Evolutionary conservation across 164 flowering plant species (phyloP), one percentile per base, ranked within the genome.

Genomic region (Vitis labrusca): DNA sequence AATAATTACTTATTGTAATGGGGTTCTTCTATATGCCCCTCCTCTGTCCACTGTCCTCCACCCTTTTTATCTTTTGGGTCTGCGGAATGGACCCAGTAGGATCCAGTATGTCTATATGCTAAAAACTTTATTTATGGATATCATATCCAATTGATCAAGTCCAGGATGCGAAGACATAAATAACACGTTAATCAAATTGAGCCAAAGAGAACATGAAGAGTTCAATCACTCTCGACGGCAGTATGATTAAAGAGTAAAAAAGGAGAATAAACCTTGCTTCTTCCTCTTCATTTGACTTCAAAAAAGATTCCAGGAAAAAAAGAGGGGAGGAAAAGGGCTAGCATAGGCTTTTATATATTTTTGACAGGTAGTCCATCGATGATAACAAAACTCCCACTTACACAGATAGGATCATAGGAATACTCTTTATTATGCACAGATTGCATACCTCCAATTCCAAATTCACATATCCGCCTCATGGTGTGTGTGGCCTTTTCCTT

Each of bases 351-450:
- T 11, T 59, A 9, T 68, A 61, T 59, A 23, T 23, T 23, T 23
- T 69, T 74, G 77, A 64, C 68, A 74, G 53, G 50, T 59, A 67
- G 76, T 67, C 73, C 59, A 64, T 59, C 50, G 47, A 67, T 63
- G 58, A 67, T 49, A 54, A 63, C 63, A 58, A 51, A 59, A 10
- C 27, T 23, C 27, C 27, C 27, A 23, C 27, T 23, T 23, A 23
- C 27, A 23, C 27, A 23, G 27, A 23, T 23, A 23, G 27, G 27
- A 23, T 23, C 27, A 23, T 23, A 23, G 27, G 27, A 23, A 23
- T 23, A 23, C 27, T 23, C 27, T 23, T 23, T 23, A 23, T 23
- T 23, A 23, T 29, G 14, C 50, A 27, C 50, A 17, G 47, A n/a
- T n/a, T 53, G 57, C 67, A 49, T 9, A 68, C 13, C 50, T 29